Base-by-base conservation (phyloP, 2,329 filamentous ascomycete genomes). In the Parastagonospora nodorum region DNA sequence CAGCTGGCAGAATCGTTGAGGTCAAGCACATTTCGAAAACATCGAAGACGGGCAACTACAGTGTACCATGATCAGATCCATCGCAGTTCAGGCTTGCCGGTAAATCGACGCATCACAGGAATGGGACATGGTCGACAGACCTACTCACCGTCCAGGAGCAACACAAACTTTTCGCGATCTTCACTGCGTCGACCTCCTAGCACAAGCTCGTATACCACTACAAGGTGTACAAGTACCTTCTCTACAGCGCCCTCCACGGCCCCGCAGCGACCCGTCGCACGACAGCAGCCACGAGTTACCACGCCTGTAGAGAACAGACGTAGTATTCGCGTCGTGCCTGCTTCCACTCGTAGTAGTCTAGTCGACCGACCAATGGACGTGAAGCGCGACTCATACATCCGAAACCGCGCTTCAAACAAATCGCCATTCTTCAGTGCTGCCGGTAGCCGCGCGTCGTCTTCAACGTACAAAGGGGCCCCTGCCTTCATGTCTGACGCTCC, bases 371-470 rank as follows among this genome's bases (percentile, higher is more conserved):
- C 75, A 5, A 65, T 77, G 5, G 66, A 74, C 32, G 74, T 77
- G 29, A 76, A 75, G 49, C 70, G 77, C 6, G 66, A 71, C 43
- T 77, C 73, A 11, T 78, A 74, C 56, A 74, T 78, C 37, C 62
- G 71, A 12, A 75, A 78, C 48, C 70, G 77, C 31, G 73, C 72
- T 2, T 71, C 70, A 14, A 71, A 65, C 10, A 68, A 55, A 29
- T 66, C 70, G 11, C 72, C 75, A 4, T 72, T 78, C 31, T 78
- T 78, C 50, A 68, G 71, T 5, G 71, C 30, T 30, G 31, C 71
- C 11, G 57, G 55, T 10, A 61, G 63, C n/a, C 63, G 69, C 14
- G 58, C 60, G n/a, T 69, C 68, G 2, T 71, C 68, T 3, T 64
- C 65, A 2, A 69, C 54, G 36, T 68, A 69, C 47, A 63, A 54